phyloP scores from a whole-genome alignment of 805 yeast genomes.

The Wickerhamiella dianesei region DNA sequence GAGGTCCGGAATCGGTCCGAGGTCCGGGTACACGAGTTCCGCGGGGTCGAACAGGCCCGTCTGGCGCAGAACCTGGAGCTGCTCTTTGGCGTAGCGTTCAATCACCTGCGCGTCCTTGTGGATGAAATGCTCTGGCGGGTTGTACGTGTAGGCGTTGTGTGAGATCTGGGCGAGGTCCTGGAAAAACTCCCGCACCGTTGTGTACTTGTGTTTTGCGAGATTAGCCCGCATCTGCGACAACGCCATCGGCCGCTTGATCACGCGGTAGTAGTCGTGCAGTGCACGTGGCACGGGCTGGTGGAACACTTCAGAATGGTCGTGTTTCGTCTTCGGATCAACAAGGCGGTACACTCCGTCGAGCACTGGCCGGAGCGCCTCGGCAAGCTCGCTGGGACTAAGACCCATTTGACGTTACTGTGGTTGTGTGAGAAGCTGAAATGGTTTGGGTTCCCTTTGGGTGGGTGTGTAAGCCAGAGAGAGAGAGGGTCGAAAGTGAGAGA shows the following conservation, averaged over 20 bases:
- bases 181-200: constrained; percentile 52
- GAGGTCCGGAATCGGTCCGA: constrained; percentile 42
- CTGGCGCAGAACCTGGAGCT: constrained; percentile 36
- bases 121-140: constrained; percentile 52
- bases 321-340: constrained; percentile 25
- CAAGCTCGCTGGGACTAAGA: neutral
- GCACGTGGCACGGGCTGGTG: constrained; percentile 60
- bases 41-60: constrained; percentile 28
- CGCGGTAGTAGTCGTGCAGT: constrained; percentile 65
- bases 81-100: constrained; percentile 37
- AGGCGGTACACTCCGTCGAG: constrained; percentile 25
- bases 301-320: constrained; percentile 41
- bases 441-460: too few relatives aligned
- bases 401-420: neutral
- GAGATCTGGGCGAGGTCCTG: constrained; percentile 70
- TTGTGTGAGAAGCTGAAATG: neutral
- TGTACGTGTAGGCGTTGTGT: constrained; percentile 82
- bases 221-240: constrained; percentile 51
- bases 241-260: constrained; percentile 70
- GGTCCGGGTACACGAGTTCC: constrained; percentile 40
- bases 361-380: constrained; percentile 10
- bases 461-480: too few relatives aligned
- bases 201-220: constrained; percentile 41
- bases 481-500: too few relatives aligned
- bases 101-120: constrained; percentile 54